Conservation (phyloP, 2,329 filamentous ascomycete genomes). For the Aspergillus jensenii region DNA sequence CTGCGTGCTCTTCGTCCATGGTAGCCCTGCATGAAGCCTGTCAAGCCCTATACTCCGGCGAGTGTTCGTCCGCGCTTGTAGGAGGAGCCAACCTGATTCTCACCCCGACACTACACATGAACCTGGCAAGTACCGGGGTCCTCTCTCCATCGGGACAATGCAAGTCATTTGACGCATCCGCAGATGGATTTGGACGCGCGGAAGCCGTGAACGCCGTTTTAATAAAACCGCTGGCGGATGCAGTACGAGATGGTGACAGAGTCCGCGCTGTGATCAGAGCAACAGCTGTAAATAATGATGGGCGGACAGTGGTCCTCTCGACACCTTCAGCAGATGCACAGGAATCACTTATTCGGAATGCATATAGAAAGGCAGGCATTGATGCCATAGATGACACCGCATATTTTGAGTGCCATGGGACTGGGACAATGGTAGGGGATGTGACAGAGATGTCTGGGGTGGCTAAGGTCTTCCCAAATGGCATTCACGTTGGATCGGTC, state of each 20-base stretch:
- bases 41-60: slow-evolving; percentile 19
- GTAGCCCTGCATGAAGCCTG: slow-evolving; percentile 34
- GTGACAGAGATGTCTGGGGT: slow-evolving; percentile 7
- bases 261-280: slow-evolving; percentile 12
- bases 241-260: slow-evolving; percentile 43
- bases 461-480: not conserved
- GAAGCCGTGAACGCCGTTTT: slow-evolving; percentile 50
- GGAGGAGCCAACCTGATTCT: slow-evolving; percentile 32
- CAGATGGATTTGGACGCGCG: slow-evolving; percentile 53
- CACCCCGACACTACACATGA: slow-evolving; percentile 24
- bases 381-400: slow-evolving; percentile 6
- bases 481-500: slow-evolving; percentile 11
- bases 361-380: slow-evolving; percentile 10
- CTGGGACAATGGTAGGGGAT: slow-evolving; percentile 15
- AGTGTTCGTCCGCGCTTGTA: slow-evolving; percentile 30
- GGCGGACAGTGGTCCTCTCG: slow-evolving; percentile 15
- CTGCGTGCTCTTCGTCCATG: slow-evolving; percentile 43
- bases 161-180: slow-evolving; percentile 47
- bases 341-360: slow-evolving; percentile 15
- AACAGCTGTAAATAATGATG: slow-evolving; percentile 14
- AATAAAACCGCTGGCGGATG: slow-evolving; percentile 48
- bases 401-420: slow-evolving; percentile 18
- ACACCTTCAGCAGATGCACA: slow-evolving; percentile 15
- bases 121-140: slow-evolving; percentile 25
- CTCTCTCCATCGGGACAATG: slow-evolving; percentile 47